Base-by-base conservation (phyloP, 257 asterid species). In the Nyctanthes arbortristis region DNA sequence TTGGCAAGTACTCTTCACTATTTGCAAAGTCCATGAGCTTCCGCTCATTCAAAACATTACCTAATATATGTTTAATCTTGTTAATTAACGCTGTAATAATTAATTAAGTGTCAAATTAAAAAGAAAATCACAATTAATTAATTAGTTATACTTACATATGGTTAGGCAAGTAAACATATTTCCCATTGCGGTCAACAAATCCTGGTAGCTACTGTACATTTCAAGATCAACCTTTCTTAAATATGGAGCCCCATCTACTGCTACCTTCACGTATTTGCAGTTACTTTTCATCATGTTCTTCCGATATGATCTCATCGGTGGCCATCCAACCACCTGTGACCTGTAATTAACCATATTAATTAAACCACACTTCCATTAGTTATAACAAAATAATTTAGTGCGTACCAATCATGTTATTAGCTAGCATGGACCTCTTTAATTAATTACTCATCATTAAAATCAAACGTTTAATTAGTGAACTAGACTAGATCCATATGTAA, bases 221-320 rank as follows among this genome's bases (percentile, higher is more conserved):
- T 87, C 79, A 73, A 89, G 82, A 78, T 87, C 95, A 68, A 84
- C 76, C 73, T 89, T 89, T 70, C 96, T 84, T 20, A 85, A 79
- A 73, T 80, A 89, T 5, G 96, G 95, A 68, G 92, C 87, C n/a
- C 95, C 96, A 65, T 89, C 95, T 47, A 82, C 88, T 0, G 90
- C 96, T 80, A 89, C 92, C 77, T 87, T 89, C 73, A 89, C 95
- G 61, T 77, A 87, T 64, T 82, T 89, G 74, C 90, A 25, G 8
- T 65, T n/a, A n/a, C n/a, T 84, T 61, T 67, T 74, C 76, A 79
- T 66, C 66, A 68, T 43, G 58, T 81, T 85, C 81, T 77, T 89
- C 56, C 86, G 72, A 69, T 76, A 69, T 59, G 91, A 78, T 76
- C 83, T 84, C 81, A 89, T 87, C 14, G 96, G 96, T 49, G 96